phyloP scores from a whole-genome alignment of 257 asterid species.

The Salvia rosmarinus region DNA sequence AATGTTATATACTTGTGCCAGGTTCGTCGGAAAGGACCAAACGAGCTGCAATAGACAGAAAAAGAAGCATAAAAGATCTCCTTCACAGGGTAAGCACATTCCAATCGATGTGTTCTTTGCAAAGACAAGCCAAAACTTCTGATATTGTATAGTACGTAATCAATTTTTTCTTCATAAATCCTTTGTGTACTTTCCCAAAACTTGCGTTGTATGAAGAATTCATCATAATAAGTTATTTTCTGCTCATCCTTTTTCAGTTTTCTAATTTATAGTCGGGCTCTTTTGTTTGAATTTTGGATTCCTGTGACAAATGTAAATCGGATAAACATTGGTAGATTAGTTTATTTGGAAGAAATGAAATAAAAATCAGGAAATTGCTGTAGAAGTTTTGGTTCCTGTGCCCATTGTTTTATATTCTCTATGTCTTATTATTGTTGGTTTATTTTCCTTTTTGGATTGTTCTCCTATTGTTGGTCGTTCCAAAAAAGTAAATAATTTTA shows the following conservation, averaged over 20 bases:
- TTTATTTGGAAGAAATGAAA: no score
- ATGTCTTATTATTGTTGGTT: no score
- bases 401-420: no score
- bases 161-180: not conserved
- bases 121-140: slow-evolving; percentile 55
- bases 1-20: slow-evolving; percentile 30
- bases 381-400: no score
- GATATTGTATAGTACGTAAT: slow-evolving; percentile 21
- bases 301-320: no score
- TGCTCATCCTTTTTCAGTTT: not conserved
- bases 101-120: slow-evolving; percentile 78
- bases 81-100: slow-evolving; percentile 57
- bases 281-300: no score
- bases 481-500: no score
- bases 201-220: not conserved
- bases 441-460: no score
- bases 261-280: no score
- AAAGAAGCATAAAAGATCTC: slow-evolving; percentile 70
- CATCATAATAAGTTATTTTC: not conserved
- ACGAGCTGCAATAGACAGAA: slow-evolving; percentile 43
- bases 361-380: no score
- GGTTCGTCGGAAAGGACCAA: slow-evolving; percentile 51
- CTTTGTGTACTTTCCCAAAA: not conserved
- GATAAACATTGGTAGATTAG: no score
- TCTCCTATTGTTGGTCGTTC: no score